Evolutionary conservation across 1,139 yeast genomes (phyloP).

Genomic region (Diutina sp.): DNA sequence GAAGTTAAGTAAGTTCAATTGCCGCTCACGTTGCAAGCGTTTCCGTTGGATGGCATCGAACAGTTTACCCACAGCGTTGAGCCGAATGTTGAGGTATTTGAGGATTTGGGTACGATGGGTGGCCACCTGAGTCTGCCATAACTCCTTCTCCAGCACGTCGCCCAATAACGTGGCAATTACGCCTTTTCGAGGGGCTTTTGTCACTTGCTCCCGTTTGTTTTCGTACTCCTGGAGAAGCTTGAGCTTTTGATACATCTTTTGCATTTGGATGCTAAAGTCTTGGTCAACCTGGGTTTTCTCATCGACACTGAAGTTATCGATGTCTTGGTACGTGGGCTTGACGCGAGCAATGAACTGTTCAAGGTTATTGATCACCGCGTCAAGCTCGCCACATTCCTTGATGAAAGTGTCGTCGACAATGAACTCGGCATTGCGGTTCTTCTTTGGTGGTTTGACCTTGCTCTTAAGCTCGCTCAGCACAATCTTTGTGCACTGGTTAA

Average conservation of each 20-base stretch:
- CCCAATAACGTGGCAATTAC: conserved; percentile 16
- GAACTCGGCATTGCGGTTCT: background rate
- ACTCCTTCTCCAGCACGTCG: conserved; percentile 16
- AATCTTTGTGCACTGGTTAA: conserved; percentile 34
- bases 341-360: conserved; percentile 25
- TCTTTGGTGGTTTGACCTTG: conserved; percentile 4
- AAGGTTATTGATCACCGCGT: conserved; percentile 25
- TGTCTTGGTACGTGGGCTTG: conserved; percentile 31
- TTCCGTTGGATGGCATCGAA: conserved; percentile 31
- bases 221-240: conserved; percentile 40
- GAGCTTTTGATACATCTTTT: conserved; percentile 36
- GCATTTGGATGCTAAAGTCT: conserved; percentile 38
- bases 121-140: conserved; percentile 15
- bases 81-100: conserved; percentile 21
- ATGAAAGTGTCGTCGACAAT: conserved; percentile 32
- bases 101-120: conserved; percentile 27
- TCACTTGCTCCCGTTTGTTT: conserved; percentile 20
- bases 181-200: conserved; percentile 6
- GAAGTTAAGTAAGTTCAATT: conserved; percentile 26
- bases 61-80: conserved; percentile 19
- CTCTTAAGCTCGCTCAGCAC: conserved; percentile 18
- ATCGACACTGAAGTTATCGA: conserved; percentile 23
- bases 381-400: conserved; percentile 35
- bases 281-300: conserved; percentile 46
- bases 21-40: conserved; percentile 28